Evolutionary conservation across 2,329 filamentous ascomycete species (phyloP), one percentile per base, ranked within the genome.

Genomic region (Massarina eburnea): DNA sequence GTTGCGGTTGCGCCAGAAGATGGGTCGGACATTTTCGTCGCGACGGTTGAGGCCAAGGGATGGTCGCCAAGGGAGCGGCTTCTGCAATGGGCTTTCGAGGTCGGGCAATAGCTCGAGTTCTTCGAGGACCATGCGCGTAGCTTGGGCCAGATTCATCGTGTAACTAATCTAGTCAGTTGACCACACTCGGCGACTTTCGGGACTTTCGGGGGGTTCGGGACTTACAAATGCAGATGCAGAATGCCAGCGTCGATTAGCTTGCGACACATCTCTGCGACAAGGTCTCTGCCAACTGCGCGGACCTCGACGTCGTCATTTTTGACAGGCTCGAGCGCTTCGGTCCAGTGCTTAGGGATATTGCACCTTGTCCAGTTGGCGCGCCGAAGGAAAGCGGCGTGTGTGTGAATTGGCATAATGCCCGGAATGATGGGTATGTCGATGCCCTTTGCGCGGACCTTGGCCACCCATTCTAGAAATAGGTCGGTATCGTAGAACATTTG

Each of bases 401-500:
- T 99, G 52, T 91, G 89, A 61, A 99, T 97, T 1, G 89, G 89
- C 86, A 95, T 92, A 66, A 92, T 92, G 19, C 90, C 91, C 2
- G 88, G 88, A 39, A 95, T 81, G 56, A 95, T 94, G 14, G 89
- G 89, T 24, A 94, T 78, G 20, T 76, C 85, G 64, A 99, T 92
- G 38, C 94, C 94, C 62, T 83, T 85, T 41, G 85, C 89, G 39
- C 91, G 86, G 48, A 92, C 91, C 68, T 89, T 94, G 57, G 82
- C 78, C 29, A 95, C 88, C 94, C 94, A 99, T 42, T 85, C 81
- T 43, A 97, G 73, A 73, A 99, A 99, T 67, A 94, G 92, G 64
- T 99, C 92, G 39, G 84, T 91, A 64, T 99, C 92, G 76, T 99
- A 99, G 74, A 97, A 97, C 94, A 99, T 99, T 75, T 99, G 94